Base-by-base conservation (phyloP, 2,329 filamentous ascomycete species). In the Aspergillus sp. region DNA sequence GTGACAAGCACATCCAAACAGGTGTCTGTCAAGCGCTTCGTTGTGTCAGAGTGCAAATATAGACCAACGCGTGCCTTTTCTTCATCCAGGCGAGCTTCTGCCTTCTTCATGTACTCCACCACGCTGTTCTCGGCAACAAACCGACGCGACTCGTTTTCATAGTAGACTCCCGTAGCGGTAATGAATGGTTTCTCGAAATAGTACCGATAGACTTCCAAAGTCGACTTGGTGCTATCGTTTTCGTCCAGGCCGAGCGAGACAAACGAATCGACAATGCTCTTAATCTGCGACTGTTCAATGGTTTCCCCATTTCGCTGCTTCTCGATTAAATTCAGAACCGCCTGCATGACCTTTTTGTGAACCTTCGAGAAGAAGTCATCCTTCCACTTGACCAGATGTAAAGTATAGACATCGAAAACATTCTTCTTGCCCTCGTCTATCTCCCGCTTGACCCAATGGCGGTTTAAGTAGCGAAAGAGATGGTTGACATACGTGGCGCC, bases 71-170 rank as follows among this genome's bases (percentile, higher is more conserved):
- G 87, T 63, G 91, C 88, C 71, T 94, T 93, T 68, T 98, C 93
- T 68, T 98, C 93, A 5, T 88, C 81, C 50, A 98, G 72, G 30
- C 93, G 83, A 38, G 81, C 72, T 70, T 97, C 91, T 0, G 93
- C 94, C 78, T 98, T 98, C 76, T 97, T 97, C 93, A 98, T 97
- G 71, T 97, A 98, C 64, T 98, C 93, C 32, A 98, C 90, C 3
- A 98, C 89, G 53, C 86, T 94, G 66, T 98, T 98, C 67, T 97
- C 91, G 7, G 89, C 87, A 32, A 98, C 82, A 63, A 98, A 98
- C 53, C 89, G 85, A 59, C 88, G 88, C 19, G 93, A 97, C 67
- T 98, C 94, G 41, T 85, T 83, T 57, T 88, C 78, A 67, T 98
- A 98, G 71, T 95, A 98, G 29, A 77, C 72, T 57, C 80, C 81